Evolutionary conservation across 257 asterid genomes (phyloP), one percentile per base, ranked within the genome.

Genomic region (Cinchona pubescens): DNA sequence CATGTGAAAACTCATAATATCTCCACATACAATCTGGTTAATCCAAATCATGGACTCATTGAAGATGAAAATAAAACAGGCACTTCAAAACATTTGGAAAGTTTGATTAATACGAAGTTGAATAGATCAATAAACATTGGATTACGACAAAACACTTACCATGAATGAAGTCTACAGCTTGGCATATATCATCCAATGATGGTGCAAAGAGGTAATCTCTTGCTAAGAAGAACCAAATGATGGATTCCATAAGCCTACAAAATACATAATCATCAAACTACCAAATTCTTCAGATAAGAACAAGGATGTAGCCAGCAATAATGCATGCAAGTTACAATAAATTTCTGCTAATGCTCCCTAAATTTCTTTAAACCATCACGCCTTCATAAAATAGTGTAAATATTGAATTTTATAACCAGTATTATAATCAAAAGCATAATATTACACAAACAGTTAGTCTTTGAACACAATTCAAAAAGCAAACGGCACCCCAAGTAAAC

Each of bases 141-240:
- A 27, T n/a, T 10, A 60, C 38, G 35, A 11, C 5, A 25, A 23
- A 40, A 38, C 10, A 72, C 76, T 65, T 46, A 86, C 90, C 85
- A 21, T 81, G 80, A 79, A 83, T 86, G 69, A 86, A 83, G n/a
- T 81, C 85, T 45, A 86, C 86, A 34, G 87, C 90, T 79, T 30
- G 83, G 76, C 82, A 68, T 74, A 86, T 86, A 63, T 83, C 76
- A 56, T 21, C 66, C 61, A 86, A 37, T 46, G 87, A 86, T 63
- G 86, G 90, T 62, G 90, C 90, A 60, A 81, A 86, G 55, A 83
- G 75, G 70, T 86, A 86, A 78, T 86, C 90, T 79, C 90, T 83
- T 15, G 90, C n/a, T 86, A 7, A 87, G 83, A 7, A 87, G 86
- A 45, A 86, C 85, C 81, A 86, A 79, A 75, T 86, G 83, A 72